Conservation (phyloP, 139 green algal species). For the Dunaliella primolecta region DNA sequence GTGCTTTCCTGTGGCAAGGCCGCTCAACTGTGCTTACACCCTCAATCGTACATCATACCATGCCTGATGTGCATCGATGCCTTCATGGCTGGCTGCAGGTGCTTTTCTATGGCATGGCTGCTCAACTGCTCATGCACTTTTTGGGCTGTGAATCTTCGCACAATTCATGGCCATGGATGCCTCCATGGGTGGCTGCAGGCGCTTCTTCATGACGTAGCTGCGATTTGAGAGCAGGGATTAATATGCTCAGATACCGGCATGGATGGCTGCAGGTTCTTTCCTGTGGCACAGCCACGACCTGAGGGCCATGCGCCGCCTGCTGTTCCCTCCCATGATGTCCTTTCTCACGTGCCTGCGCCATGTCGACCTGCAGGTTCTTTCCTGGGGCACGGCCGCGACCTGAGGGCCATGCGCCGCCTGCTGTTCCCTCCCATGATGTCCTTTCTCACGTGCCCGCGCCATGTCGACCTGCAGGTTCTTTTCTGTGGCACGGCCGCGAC, state of each 20-base stretch:
- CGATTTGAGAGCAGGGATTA: no score
- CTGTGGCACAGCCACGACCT: conserved; percentile 75
- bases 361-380: conserved; percentile 49
- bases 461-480: conserved; percentile 44
- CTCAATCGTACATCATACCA: no score
- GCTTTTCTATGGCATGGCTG: no score
- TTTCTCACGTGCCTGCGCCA: conserved; percentile 51
- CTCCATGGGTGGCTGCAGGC: no score
- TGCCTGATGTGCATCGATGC: no score
- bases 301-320: conserved; percentile 61
- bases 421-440: conserved; percentile 66
- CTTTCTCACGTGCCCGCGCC: conserved; percentile 50
- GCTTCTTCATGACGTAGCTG: no score
- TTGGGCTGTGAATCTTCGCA: no score
- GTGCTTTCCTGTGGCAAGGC: no score
- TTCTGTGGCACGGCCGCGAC: conserved; percentile 76
- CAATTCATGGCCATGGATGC: no score
- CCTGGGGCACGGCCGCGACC: conserved; percentile 72
- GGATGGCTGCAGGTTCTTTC: conserved; percentile 46
- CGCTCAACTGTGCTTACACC: no score
- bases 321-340: conserved; percentile 66
- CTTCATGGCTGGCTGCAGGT: no score
- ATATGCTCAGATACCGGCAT: not conserved
- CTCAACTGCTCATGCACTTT: no score
- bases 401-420: conserved; percentile 65